Conservation (phyloP, 495 filamentous ascomycete species). For the Tuber magnatum region DNA sequence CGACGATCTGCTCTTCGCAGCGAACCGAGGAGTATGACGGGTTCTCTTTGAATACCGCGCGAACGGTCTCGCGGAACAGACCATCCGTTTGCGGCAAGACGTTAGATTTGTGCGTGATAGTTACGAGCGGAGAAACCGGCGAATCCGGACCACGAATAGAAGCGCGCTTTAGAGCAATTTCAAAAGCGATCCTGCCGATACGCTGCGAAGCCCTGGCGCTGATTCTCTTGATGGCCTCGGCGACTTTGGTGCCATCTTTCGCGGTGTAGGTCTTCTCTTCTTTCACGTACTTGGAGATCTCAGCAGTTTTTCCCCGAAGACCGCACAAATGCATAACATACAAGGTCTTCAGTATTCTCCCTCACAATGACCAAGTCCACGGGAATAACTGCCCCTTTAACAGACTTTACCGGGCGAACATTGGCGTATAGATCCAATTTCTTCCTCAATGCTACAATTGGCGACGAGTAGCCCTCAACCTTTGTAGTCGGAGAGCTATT, state of each 20-base stretch:
- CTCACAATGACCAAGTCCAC: slow-evolving; percentile 97
- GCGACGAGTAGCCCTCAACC: slow-evolving; percentile 90
- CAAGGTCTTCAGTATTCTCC: slow-evolving; percentile 94
- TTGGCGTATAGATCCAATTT: slow-evolving; percentile 93
- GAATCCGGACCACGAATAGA: slow-evolving; percentile 56
- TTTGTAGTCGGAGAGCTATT: slow-evolving; percentile 67
- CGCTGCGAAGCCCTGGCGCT: slow-evolving; percentile 70
- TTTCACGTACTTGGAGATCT: slow-evolving; percentile 68
- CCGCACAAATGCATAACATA: neutral
- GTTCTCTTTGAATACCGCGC: slow-evolving; percentile 49
- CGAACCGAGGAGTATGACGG: slow-evolving; percentile 55
- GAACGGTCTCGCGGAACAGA: slow-evolving; percentile 77
- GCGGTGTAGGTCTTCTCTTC: slow-evolving; percentile 76
- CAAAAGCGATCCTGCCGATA: slow-evolving; percentile 87
- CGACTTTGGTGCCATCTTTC: slow-evolving; percentile 63
- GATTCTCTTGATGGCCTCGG: slow-evolving; percentile 96
- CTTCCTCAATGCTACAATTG: slow-evolving; percentile 95
- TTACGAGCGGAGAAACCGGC: slow-evolving; percentile 56
- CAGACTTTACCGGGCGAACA: slow-evolving; percentile 89
- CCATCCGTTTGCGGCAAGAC: slow-evolving; percentile 95
- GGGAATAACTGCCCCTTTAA: slow-evolving; percentile 52
- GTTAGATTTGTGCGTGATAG: slow-evolving; percentile 97
- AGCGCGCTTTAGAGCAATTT: slow-evolving; percentile 82
- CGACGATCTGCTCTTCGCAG: slow-evolving; percentile 96
- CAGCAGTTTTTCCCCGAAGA: neutral